Evolutionary conservation across 78 protist genomes (phyloP), one percentile per base, ranked within the genome.

Genomic region (slime mould (Dictyostelium discoideum)): DNA sequence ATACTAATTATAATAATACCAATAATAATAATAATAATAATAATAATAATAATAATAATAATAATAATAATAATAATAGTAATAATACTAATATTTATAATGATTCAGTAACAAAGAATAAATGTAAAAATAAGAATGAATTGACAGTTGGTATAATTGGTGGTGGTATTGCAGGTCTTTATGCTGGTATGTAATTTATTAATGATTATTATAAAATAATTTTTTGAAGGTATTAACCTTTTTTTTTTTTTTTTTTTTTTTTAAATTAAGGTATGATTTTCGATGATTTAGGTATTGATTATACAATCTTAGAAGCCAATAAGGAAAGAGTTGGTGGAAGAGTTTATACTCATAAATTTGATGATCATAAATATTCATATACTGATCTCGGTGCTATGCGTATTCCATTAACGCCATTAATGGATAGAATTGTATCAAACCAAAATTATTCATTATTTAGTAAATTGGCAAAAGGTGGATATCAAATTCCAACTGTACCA

Each of bases 341-440:
- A 50, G 44, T 73, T 48, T 37, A 74, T 18, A 85, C 92, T 39
- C 39, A 69, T 69, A 69, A 24, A 69, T 69, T 69, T 11, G 26
- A 69, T 11, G 67, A 48, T 16, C 16, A 37, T 9, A 29, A 46
- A 29, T 74, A 44, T 50, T 32, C 73, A 13, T 85, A 85, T 73
- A 84, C 74, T 39, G 92, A 85, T 50, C 26, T 85, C 3, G 92
- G 92, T 85, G 92, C 92, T 0, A 85, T 85, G 92, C n/a, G 92
- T 26, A 22, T 73, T 14, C 92, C 92, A 44, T 40, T 13, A 24
- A 85, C 44, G 0, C 46, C 72, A 50, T n/a, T 73, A 6, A 85
- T 85, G 92, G 92, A 85, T 24, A 9, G 92, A 22, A 20, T 85
- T 7, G n/a, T 85, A 11, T 74, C 81, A 50, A n/a, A 69, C 16